Conservation (phyloP, 169 alveolate species). For the Cryptosporidium xiaoi region DNA sequence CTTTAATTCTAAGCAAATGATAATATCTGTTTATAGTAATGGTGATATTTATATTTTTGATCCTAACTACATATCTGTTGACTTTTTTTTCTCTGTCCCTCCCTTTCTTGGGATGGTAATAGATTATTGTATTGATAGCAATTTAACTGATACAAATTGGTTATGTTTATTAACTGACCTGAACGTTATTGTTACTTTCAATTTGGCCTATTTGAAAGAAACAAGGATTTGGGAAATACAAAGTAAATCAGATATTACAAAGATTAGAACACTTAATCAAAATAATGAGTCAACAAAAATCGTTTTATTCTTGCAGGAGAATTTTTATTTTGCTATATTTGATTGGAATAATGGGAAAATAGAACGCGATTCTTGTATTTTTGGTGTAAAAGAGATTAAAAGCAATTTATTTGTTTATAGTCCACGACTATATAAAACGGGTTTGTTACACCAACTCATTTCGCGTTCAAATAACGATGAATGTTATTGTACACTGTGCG, state of each 20-base stretch:
- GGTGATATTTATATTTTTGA: slow-evolving; percentile 44
- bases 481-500: slow-evolving; percentile 25
- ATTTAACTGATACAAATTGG: background rate
- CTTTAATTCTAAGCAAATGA: slow-evolving; percentile 28
- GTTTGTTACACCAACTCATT: background rate
- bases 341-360: slow-evolving; percentile 29
- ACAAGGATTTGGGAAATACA: slow-evolving; percentile 37
- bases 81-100: slow-evolving; percentile 18
- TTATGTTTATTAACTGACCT: slow-evolving; percentile 12
- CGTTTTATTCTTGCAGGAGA: slow-evolving; percentile 4
- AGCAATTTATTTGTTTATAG: background rate
- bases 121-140: slow-evolving; percentile 5
- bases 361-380: background rate
- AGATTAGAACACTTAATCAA: background rate
- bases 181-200: slow-evolving; percentile 4
- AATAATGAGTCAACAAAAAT: background rate
- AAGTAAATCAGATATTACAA: slow-evolving; percentile 7
- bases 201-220: slow-evolving; percentile 15
- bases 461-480: too few relatives aligned
- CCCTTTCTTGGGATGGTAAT: slow-evolving; percentile 40
- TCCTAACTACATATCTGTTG: background rate
- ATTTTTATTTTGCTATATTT: slow-evolving; percentile 7
- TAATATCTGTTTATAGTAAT: slow-evolving; percentile 25
- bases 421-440: background rate
- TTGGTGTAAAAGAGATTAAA: slow-evolving; percentile 9